Evolutionary conservation across 2,329 filamentous ascomycete genomes (phyloP).

Genomic region (Fusarium napiforme): DNA sequence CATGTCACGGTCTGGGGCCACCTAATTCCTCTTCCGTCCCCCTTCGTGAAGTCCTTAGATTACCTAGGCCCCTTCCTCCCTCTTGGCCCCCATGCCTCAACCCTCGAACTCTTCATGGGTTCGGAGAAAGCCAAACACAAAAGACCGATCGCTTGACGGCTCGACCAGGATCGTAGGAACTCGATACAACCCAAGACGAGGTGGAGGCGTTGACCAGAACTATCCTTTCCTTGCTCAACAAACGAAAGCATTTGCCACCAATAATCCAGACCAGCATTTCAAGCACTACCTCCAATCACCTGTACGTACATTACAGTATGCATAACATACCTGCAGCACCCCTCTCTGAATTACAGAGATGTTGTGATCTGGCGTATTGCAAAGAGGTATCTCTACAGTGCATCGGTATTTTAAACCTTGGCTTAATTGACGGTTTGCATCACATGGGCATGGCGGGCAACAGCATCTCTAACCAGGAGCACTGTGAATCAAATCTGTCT

Average conservation of each 20-base stretch:
- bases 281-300: constrained; percentile 34
- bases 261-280: constrained; percentile 16
- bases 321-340: constrained; percentile 52
- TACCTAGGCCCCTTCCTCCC: constrained; percentile 22
- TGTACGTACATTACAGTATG: constrained; percentile 53
- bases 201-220: constrained; percentile 31
- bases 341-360: constrained; percentile 29
- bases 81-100: constrained; percentile 9
- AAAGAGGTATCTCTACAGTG: constrained; percentile 16
- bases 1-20: constrained; percentile 4
- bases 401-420: not conserved
- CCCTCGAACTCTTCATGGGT: constrained; percentile 1
- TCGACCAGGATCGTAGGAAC: constrained; percentile 27
- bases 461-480: constrained; percentile 20
- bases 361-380: constrained; percentile 26
- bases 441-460: constrained; percentile 20
- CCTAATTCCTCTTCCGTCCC: constrained; percentile 38
- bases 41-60: constrained; percentile 28
- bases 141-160: constrained; percentile 3
- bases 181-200: constrained; percentile 23
- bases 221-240: constrained; percentile 20
- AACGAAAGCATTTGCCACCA: constrained; percentile 31
- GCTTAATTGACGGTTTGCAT: constrained; percentile 34
- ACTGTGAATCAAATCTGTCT: not conserved
- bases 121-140: not conserved